Evolutionary conservation across 176 grass and related monocot genomes (phyloP).

Genomic region (Paspalum vaginatum): DNA sequence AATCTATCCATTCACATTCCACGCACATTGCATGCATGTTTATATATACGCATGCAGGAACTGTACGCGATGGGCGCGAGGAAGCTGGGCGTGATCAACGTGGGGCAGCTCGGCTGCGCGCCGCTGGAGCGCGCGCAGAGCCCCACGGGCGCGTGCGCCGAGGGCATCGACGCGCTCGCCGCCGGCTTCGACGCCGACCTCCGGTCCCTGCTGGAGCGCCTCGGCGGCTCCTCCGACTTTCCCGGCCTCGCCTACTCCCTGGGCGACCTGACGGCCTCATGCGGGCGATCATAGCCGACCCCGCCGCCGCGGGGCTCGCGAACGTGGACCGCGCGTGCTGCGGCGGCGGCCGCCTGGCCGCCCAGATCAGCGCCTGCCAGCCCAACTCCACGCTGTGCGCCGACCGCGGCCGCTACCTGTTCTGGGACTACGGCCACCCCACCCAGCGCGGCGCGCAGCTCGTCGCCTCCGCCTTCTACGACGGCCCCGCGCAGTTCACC

Average conservation of each 20-base stretch:
- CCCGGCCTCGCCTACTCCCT: slow-evolving; percentile 35
- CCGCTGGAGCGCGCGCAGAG: neutral
- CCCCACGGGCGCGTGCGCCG: slow-evolving; percentile 13
- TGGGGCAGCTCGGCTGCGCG: slow-evolving; percentile 39
- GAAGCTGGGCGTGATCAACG: slow-evolving; percentile 38
- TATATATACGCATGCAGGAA: no score
- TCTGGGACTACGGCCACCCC: slow-evolving; percentile 46
- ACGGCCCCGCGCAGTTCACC: neutral
- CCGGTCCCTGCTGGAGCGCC: neutral
- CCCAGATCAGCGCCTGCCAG: neutral
- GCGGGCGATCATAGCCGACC: neutral
- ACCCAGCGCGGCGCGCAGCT: slow-evolving; percentile 18
- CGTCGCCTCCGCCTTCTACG: neutral
- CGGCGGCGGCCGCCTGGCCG: slow-evolving; percentile 24
- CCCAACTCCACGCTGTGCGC: slow-evolving; percentile 5
- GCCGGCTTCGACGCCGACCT: slow-evolving; percentile 15
- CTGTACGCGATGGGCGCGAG: slow-evolving; percentile 40
- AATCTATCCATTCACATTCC: no score
- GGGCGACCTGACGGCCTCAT: slow-evolving; percentile 4
- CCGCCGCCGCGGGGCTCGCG: neutral
- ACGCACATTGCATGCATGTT: no score
- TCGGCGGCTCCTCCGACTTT: neutral
- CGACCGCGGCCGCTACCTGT: slow-evolving; percentile 9
- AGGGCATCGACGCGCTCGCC: slow-evolving; percentile 16
- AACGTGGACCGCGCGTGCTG: slow-evolving; percentile 40